phyloP scores from a whole-genome alignment of 2,329 filamentous ascomycete species.

The Cyclaneusma minus region DNA sequence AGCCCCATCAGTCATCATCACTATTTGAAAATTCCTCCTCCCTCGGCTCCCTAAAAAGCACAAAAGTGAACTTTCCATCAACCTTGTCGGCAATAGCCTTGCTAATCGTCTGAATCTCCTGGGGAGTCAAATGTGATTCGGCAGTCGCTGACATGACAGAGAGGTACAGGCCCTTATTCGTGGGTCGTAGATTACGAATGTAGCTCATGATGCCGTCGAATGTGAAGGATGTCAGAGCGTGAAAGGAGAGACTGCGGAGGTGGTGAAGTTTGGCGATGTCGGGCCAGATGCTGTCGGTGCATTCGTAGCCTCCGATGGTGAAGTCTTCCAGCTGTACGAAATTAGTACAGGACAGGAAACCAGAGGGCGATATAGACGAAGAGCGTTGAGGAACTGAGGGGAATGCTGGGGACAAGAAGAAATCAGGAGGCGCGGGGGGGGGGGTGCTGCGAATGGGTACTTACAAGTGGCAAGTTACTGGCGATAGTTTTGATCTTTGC shows the following conservation, averaged over 20 bases:
- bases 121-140: conserved; percentile 12
- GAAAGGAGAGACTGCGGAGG: conserved; percentile 36
- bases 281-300: conserved; percentile 31
- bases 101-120: conserved; percentile 14
- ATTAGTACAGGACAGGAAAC: not conserved
- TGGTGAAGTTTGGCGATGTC: conserved; percentile 28
- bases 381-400: no score
- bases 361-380: conserved; percentile 1
- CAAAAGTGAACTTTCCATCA: conserved; percentile 20
- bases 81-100: conserved; percentile 14
- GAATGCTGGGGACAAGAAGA: no score
- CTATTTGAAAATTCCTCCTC: conserved; percentile 11
- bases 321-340: conserved; percentile 33
- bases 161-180: conserved; percentile 18
- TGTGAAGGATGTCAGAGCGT: conserved; percentile 38
- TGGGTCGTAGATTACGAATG: conserved; percentile 20
- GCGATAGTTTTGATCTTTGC: conserved; percentile 33
- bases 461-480: conserved; percentile 20
- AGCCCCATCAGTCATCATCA: not conserved
- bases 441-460: not conserved
- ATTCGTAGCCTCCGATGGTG: conserved; percentile 36
- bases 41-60: conserved; percentile 14
- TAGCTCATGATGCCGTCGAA: conserved; percentile 29
- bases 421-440: no score
- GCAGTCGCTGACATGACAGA: conserved; percentile 17